A percentile compares a stretch with the other conserved stretches of the same genome.
phyloP scores from a whole-genome alignment of 2,329 filamentous ascomycete genomes.

The Calonectria honghensis region DNA sequence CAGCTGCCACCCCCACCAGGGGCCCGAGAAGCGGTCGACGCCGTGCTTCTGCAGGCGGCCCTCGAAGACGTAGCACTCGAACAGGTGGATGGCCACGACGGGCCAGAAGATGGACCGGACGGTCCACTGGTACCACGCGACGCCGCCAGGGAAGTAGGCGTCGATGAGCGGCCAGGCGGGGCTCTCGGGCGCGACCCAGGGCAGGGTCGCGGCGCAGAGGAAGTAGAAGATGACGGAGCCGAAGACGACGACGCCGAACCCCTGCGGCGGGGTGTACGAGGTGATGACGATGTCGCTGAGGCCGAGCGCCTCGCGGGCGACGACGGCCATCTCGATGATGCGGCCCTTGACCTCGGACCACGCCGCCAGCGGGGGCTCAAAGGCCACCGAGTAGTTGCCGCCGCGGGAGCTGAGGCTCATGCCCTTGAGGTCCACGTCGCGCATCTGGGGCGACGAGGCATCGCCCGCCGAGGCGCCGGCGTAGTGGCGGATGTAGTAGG shows the following conservation, averaged over 20 bases:
- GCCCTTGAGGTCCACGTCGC: constrained; percentile 77
- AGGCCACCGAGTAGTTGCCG: constrained; percentile 72
- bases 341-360: constrained; percentile 81
- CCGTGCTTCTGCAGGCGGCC: constrained; percentile 68
- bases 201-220: constrained; percentile 67
- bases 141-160: constrained; percentile 73
- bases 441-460: constrained; percentile 76
- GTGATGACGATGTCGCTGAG: constrained; percentile 69
- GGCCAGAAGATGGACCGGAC: constrained; percentile 75
- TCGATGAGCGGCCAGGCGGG: constrained; percentile 70
- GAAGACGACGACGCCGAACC: constrained; percentile 72
- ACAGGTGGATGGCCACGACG: constrained; percentile 78
- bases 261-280: constrained; percentile 63
- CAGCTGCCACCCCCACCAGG: constrained; percentile 75
- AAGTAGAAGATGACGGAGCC: constrained; percentile 73
- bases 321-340: constrained; percentile 81
- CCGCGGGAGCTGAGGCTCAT: constrained; percentile 77
- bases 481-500: constrained; percentile 86
- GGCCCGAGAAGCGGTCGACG: constrained; percentile 64
- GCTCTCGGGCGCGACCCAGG: constrained; percentile 72
- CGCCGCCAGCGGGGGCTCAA: constrained; percentile 82
- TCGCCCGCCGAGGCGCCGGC: constrained; percentile 72
- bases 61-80: constrained; percentile 76
- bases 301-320: constrained; percentile 74
- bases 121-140: constrained; percentile 74